Base-by-base conservation (phyloP, 345 rosid species). In the Toxicodendron radicans region DNA sequence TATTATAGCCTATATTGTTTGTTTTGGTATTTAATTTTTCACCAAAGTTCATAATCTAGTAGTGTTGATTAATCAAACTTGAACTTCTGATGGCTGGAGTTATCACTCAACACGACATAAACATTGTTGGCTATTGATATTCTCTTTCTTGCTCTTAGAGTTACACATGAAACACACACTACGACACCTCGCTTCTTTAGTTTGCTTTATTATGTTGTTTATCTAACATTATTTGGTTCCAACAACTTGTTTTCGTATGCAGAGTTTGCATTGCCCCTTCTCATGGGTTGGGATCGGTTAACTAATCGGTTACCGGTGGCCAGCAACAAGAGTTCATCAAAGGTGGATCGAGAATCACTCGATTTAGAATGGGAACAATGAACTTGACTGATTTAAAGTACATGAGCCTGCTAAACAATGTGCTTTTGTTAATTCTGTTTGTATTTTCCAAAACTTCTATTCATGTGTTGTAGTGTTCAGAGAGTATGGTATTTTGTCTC, bases 251-350 rank as follows among this genome's bases (percentile, higher is more conserved):
- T 38, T 56, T 48, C 64, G 24, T 38, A 38, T 84, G 86, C 92
- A n/a, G n/a, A 95, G 99, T 93, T 87, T 86, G 95, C 84, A 10
- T 82, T 95, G 86, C 98, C 99, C 35, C 93, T 90, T 80, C 85
- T 95, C 84, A 82, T 95, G 81, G 99, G 97, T 17, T 95, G 99
- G 99, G 89, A 83, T 79, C 77, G 84, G 46, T 71, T 87, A 80
- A 91, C 85, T 4, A 79, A 70, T 67, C 81, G 71, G 48, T 75
- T 0, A 35, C 68, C 38, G 7, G 45, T 32, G 7, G 45, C 20
- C 65, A 21, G 61, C 0, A 82, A 51, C 6, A 79, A 46, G 75
- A 75, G 68, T 68, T 72, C 84, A 48, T 58, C 89, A 2, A 85
- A 83, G 84, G 85, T 75, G 24, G 78, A 83, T 76, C 79, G 81